Percentiles rank a stretch among this genome's conserved stretches.
Conservation (phyloP, 2,329 filamentous ascomycete genomes). For the Basipetospora chlamydospora region DNA sequence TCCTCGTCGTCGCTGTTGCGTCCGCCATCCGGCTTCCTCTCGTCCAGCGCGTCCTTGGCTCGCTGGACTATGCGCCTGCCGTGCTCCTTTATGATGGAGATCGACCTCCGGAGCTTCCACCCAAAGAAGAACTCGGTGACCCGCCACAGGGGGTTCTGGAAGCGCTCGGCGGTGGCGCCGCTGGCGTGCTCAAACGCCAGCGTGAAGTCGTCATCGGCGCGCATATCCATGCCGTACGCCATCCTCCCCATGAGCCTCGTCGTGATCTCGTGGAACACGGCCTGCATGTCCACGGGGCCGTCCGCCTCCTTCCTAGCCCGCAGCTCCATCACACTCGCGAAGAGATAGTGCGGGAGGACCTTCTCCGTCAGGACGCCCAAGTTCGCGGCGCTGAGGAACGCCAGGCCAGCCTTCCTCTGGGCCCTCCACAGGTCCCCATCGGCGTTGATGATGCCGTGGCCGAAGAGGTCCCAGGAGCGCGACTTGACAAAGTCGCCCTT, state of each 20-base stretch:
- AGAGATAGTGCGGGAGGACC: conserved; percentile 39
- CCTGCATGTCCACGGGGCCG: conserved; percentile 37
- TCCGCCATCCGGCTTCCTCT: conserved; percentile 17
- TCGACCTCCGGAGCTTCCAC: conserved; percentile 28
- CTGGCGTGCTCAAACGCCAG: conserved; percentile 48
- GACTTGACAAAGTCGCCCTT: conserved; percentile 49
- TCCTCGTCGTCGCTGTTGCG: background rate
- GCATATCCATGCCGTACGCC: conserved; percentile 57
- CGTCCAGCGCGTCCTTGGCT: too few relatives aligned
- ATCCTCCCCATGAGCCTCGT: conserved; percentile 53
- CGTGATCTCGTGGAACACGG: conserved; percentile 48
- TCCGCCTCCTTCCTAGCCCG: conserved; percentile 12
- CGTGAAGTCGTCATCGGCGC: conserved; percentile 44
- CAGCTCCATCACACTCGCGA: conserved; percentile 20
- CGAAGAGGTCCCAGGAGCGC: conserved; percentile 48
- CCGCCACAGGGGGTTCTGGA: conserved; percentile 51
- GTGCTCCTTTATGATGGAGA: conserved; percentile 36
- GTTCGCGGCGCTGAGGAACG: conserved; percentile 44
- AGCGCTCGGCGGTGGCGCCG: conserved; percentile 42
- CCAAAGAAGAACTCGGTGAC: conserved; percentile 41
- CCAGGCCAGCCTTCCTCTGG: conserved; percentile 45
- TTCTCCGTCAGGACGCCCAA: conserved; percentile 41
- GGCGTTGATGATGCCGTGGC: conserved; percentile 51
- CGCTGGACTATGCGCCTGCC: conserved; percentile 42
- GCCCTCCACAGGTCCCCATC: conserved; percentile 49